These are phyloP conservation scores for Decorospora gaudefroyi DNA, from an alignment of 2,329 filamentous ascomycete species.

Conservation along the genomic window DNA sequence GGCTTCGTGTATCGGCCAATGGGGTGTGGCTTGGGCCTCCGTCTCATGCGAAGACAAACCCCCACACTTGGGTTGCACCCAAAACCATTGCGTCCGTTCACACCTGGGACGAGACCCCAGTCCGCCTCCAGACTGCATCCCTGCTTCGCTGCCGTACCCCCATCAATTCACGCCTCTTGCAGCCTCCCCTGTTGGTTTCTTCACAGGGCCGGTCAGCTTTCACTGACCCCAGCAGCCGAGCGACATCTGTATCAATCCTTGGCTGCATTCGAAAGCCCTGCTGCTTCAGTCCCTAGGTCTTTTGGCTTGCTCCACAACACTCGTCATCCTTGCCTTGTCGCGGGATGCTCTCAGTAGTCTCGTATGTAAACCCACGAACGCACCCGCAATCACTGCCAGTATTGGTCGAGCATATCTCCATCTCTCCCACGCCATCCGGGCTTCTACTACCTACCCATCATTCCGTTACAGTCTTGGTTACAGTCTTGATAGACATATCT, in stretches of 20 bases:
- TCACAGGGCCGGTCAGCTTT: constrained; percentile 31
- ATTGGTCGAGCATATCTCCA: constrained; percentile 36
- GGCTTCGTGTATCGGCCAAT: constrained; percentile 31
- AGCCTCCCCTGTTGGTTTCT: constrained; percentile 27
- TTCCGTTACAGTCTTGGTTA: constrained; percentile 25
- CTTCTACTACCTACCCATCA: constrained; percentile 24
- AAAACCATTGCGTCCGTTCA: constrained; percentile 41
- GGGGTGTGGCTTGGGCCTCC: constrained; percentile 30
- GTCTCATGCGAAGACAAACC: constrained; percentile 32
- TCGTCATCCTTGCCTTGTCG: constrained; percentile 43
- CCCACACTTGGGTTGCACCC: constrained; percentile 41
- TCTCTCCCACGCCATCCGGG: constrained; percentile 38
- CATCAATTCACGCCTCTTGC: constrained; percentile 21
- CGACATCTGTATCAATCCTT: constrained; percentile 38
- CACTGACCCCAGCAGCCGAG: constrained; percentile 42
- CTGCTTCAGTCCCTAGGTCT: constrained; percentile 37
- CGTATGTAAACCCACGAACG: constrained; percentile 46
- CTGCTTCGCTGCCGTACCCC: constrained; percentile 36
- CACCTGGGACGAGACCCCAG: constrained; percentile 31
- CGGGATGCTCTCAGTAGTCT: constrained; percentile 35
- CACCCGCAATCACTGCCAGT: constrained; percentile 33
- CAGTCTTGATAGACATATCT: constrained; percentile 28
- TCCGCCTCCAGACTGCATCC: constrained; percentile 35
- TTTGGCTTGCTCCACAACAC: constrained; percentile 39
- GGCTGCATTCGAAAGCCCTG: constrained; percentile 41